phyloP scores from a whole-genome alignment of 148 eudicot species.

The Rhododendron molle region DNA sequence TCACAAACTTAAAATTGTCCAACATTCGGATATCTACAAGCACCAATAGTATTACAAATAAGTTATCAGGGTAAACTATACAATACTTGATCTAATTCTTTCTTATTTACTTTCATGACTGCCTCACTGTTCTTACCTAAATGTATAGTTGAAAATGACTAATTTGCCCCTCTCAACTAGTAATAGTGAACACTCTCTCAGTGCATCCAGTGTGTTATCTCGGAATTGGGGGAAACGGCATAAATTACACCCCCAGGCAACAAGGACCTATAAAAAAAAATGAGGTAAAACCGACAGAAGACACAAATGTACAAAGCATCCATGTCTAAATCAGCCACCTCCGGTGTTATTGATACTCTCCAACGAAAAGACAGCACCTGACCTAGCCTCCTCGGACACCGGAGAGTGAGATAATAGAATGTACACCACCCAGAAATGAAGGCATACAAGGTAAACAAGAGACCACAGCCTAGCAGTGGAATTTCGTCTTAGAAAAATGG shows the following conservation, averaged over 20 bases:
- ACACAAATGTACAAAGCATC: background rate
- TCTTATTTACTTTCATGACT: background rate
- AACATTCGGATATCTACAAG: background rate
- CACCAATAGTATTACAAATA: background rate
- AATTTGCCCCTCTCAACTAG: background rate
- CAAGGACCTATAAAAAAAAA: background rate
- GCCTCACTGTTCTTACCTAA: background rate
- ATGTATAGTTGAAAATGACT: background rate
- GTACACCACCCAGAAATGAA: constrained; percentile 27
- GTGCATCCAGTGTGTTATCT: background rate
- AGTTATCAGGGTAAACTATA: background rate
- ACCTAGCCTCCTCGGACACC: constrained; percentile 46
- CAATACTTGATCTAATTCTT: background rate
- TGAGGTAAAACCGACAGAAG: background rate
- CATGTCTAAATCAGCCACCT: constrained; percentile 28
- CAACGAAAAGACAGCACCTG: constrained; percentile 77
- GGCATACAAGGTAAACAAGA: constrained; percentile 21
- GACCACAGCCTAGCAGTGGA: constrained; percentile 67
- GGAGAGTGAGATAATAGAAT: constrained; percentile 50
- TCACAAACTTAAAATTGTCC: background rate
- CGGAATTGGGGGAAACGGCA: background rate
- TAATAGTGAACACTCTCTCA: background rate
- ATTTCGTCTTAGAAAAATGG: constrained; percentile 64
- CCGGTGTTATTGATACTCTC: constrained; percentile 70
- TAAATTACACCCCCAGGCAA: constrained; percentile 3